Percentiles rank a stretch among this genome's conserved stretches.
Conservation (phyloP, 108 stramenopile genomes). For the Mayamaea pseudoterrestris region DNA sequence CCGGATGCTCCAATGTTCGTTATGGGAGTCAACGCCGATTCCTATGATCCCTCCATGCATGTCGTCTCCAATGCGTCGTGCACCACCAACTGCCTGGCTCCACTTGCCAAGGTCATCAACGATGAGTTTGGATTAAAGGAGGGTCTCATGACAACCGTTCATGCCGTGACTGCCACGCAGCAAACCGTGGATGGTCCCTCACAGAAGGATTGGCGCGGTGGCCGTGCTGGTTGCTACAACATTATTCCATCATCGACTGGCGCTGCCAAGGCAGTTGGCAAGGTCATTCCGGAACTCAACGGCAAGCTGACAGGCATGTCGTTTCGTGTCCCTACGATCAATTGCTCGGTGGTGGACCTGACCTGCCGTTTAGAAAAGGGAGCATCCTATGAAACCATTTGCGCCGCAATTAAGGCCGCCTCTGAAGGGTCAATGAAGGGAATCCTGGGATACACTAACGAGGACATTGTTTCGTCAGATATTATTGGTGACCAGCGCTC, state of each 20-base stretch:
- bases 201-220: constrained; percentile 98
- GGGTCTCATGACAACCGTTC: constrained; percentile 98
- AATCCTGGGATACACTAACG: constrained; percentile 87
- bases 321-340: constrained; percentile 95
- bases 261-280: constrained; percentile 94
- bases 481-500: constrained; percentile 85
- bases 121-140: constrained; percentile 95
- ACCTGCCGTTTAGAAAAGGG: constrained; percentile 87
- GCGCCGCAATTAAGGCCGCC: constrained; percentile 89
- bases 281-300: constrained; percentile 91
- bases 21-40: constrained; percentile 90
- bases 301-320: constrained; percentile 98
- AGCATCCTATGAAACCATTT: constrained; percentile 88
- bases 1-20: constrained; percentile 97
- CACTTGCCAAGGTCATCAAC: constrained; percentile 95
- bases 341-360: constrained; percentile 96
- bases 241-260: constrained; percentile 95
- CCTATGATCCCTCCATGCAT: constrained; percentile 69
- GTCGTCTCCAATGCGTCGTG: constrained; percentile 97
- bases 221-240: constrained; percentile 96
- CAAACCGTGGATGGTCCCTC: constrained; percentile 86
- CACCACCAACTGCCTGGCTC: constrained; percentile 98
- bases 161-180: constrained; percentile 75
- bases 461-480: constrained; percentile 91
- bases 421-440: constrained; percentile 87